Evolutionary conservation across 1,139 yeast species (phyloP), one percentile per base, ranked within the genome.

Genomic region (Diutina siamensis): DNA sequence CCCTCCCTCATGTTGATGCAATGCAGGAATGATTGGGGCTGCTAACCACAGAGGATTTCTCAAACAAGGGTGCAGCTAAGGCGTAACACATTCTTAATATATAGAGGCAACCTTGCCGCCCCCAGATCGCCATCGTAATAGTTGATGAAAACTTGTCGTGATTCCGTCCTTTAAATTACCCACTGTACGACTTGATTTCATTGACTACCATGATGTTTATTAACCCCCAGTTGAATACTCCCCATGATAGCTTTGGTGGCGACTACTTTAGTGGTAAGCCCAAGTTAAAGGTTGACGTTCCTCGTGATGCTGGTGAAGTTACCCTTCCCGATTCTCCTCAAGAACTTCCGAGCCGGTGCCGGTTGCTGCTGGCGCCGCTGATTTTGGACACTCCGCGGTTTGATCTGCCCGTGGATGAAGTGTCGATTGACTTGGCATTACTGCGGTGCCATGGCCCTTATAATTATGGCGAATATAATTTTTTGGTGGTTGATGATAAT

Each of bases 401-500:
- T 18, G 22, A 22, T 13, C 20, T 17, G 33, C 42, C 42, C 4
- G 5, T 38, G 13, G 42, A 38, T 12, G 42, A 22, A 10, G 5
- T 25, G 10, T n/a, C 15, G 17, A 22, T 38, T 32, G 32, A 38
- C 20, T 57, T 79, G 19, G 35, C 22, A 15, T 47, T 49, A 31
- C 45, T 48, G 36, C 46, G 48, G 33, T 40, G 35, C 19, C 25
- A 22, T 2, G 21, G 47, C 31, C 46, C 44, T 22, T 55, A 69
- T 15, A 62, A 62, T 49, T 49, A 51, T 44, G 48, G 50, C n/a
- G 50, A 53, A 7, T 63, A 59, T 52, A 51, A 50, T 20, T 70
- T 71, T 47, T 54, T 71, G 35, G 55, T 68, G 25, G 74, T 71
- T 22, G 76, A 71, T 52, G 76, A 71, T 53, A 71, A 71, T 50